Evolutionary conservation across 2,329 filamentous ascomycete species (phyloP), one percentile per base, ranked within the genome.

Genomic region (Trichoderma brevicompactum): DNA sequence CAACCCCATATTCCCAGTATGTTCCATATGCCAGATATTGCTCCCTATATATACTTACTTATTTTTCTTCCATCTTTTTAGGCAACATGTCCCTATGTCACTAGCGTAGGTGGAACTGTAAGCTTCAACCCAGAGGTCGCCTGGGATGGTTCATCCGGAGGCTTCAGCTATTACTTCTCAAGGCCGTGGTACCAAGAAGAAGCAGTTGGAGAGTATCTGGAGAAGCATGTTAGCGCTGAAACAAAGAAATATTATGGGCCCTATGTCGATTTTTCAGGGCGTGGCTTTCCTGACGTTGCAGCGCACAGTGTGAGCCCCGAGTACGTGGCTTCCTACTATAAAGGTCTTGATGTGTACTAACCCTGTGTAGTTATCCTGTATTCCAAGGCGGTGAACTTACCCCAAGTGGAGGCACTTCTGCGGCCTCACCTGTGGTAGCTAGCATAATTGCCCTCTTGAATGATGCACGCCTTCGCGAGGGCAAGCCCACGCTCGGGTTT

Each of bases 91-190:
- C 69, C 83, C 75, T 23, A 80, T 69, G 73, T 85, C 19, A 84
- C 82, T 0, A 77, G 80, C 3, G 82, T 86, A 0, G 83, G 84
- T 23, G 83, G 82, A 9, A 85, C 84, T 0, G 74, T 79, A 1
- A 69, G 69, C 5, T 69, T 71, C 5, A 72, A 75, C 2, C 78
- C 79, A 0, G 77, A 81, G 12, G 72, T 70, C 3, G 82, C 77
- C 2, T 79, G 82, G 2, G 70, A 69, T 15, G 82, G 80, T 70
- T 83, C 79, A 58, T 77, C 79, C 3, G 82, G 84, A 7, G 84
- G 84, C 2, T 86, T 86, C 74, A 83, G 80, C 66, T 77, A 81
- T 65, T 81, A 81, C 69, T 87, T 85, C 68, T n/a, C 69, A 1
- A 75, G 79, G 1, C 80, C 81, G 1, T 53, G 50, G 2, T 86